Percentiles rank a stretch among this genome's conserved stretches.
Conservation (phyloP, 108 stramenopile species). For the Skeletonema potamos region DNA sequence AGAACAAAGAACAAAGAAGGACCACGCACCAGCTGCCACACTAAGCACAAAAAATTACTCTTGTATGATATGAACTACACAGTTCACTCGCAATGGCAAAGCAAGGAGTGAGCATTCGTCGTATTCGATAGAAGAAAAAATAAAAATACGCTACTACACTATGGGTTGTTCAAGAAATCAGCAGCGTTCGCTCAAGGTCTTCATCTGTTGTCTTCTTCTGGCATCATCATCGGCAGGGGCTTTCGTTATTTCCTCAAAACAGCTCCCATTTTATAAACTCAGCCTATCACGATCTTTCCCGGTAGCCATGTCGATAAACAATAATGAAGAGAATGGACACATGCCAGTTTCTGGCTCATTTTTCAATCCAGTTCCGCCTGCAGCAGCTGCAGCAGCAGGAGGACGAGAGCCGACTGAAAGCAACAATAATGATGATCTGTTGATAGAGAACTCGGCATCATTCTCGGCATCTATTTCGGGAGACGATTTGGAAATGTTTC, state of each 20-base stretch:
- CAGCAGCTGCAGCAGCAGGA: no score
- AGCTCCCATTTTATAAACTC: not conserved
- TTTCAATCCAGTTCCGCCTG: conserved; percentile 42
- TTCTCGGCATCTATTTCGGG: not conserved
- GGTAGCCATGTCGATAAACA: conserved; percentile 13
- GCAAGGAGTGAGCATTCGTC: no score
- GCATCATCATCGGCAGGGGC: not conserved
- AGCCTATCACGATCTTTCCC: not conserved
- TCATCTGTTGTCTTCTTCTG: not conserved
- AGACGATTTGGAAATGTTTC: conserved; percentile 31
- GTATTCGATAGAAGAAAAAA: not conserved
- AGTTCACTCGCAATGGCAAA: no score
- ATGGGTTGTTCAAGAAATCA: not conserved
- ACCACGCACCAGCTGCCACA: no score
- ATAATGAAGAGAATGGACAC: conserved; percentile 17
- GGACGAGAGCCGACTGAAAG: not conserved
- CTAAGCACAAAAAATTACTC: no score
- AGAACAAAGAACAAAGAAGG: no score
- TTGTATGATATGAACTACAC: no score
- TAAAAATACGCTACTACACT: not conserved
- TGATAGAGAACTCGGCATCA: not conserved
- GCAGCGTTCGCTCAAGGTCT: not conserved
- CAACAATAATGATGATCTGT: not conserved
- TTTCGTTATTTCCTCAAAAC: not conserved
- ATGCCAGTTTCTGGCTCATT: conserved; percentile 43